Percentiles rank a stretch among this genome's conserved stretches.
Conservation (phyloP, 1,139 yeast species). For the Scheffersomyces titani region DNA sequence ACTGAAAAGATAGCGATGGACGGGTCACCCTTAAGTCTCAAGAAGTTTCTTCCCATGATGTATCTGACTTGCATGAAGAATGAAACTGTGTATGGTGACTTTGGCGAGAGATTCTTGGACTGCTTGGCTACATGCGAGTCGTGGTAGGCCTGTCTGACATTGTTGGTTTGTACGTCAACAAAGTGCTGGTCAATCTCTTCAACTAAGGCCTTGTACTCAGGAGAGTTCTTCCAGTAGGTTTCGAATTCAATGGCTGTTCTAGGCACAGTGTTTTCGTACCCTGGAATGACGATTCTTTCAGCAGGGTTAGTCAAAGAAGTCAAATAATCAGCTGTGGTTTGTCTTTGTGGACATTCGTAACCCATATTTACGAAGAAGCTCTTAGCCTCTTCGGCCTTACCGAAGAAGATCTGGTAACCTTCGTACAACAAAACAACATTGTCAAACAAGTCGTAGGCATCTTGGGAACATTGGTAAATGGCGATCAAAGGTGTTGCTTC, state of each 20-base stretch:
- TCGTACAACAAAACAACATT: conserved; percentile 27
- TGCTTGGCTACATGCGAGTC: conserved; percentile 61
- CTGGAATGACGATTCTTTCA: conserved; percentile 46
- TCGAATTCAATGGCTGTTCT: conserved; percentile 70
- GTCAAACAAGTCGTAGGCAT: conserved; percentile 28
- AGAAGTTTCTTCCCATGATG: conserved; percentile 59
- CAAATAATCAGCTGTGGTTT: conserved; percentile 59
- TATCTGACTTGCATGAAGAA: conserved; percentile 65
- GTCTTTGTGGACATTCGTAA: conserved; percentile 51
- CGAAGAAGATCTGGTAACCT: conserved; percentile 27
- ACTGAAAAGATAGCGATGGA: conserved; percentile 62
- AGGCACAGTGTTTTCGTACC: conserved; percentile 65
- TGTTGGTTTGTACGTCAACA: conserved; percentile 13
- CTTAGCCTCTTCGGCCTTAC: conserved; percentile 21
- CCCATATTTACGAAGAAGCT: conserved; percentile 24
- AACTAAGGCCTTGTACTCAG: conserved; percentile 40
- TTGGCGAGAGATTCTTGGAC: conserved; percentile 51
- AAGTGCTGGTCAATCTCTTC: conserved; percentile 36
- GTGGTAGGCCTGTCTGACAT: conserved; percentile 30
- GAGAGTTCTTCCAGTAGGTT: conserved; percentile 62
- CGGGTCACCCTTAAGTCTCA: conserved; percentile 66
- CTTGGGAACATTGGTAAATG: conserved; percentile 31
- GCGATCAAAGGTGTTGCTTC: conserved; percentile 28
- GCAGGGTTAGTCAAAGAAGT: conserved; percentile 61
- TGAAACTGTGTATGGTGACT: conserved; percentile 67